Evolutionary conservation across 441 rosid genomes (phyloP).

Genomic region (Mallotus japonicus): DNA sequence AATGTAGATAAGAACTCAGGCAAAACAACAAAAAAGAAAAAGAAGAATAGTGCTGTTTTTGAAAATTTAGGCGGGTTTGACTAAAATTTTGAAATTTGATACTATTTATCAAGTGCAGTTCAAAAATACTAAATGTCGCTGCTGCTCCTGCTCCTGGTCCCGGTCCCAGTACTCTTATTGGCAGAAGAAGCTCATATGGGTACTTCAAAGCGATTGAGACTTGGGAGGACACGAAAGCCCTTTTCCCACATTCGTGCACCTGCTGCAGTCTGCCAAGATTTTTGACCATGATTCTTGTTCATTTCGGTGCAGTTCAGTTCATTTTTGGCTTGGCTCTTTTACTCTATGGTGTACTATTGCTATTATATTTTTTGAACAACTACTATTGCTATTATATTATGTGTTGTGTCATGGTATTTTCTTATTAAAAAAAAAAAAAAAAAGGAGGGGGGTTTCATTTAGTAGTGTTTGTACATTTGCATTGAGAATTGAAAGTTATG

Average conservation of each 20-base stretch:
- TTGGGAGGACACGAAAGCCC: background rate
- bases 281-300: background rate
- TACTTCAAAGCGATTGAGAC: background rate
- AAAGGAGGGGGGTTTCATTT: no score
- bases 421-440: no score
- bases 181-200: background rate
- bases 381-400: no score
- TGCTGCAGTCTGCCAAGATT: background rate
- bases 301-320: background rate
- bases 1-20: no score
- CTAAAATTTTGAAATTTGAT: background rate
- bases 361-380: no score
- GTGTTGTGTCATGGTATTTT: no score
- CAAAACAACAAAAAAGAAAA: no score
- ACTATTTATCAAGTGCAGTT: background rate
- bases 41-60: no score
- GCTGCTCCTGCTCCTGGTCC: no score
- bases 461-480: no score
- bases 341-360: background rate
- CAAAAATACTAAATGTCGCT: no score
- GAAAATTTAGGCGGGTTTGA: conserved; percentile 3
- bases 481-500: no score
- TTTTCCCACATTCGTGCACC: background rate
- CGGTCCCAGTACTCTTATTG: background rate
- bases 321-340: background rate